Evolutionary conservation across 1,284 basidiomycete genomes (phyloP), one percentile per base, ranked within the genome.

Genomic region (Ceratobasidium sp.): DNA sequence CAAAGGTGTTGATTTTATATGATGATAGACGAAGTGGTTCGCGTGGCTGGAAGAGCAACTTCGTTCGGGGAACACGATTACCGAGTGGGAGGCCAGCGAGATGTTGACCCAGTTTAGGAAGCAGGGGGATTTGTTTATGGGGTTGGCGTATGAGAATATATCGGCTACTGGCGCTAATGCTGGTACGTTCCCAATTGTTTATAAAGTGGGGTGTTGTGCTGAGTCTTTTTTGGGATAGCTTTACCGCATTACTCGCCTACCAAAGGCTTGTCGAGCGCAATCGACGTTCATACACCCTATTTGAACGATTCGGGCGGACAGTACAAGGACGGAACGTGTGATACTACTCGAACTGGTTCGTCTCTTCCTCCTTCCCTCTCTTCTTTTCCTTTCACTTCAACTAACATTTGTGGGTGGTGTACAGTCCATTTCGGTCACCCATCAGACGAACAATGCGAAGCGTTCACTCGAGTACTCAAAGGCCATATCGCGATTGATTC

Each of bases 401-500:
- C 53, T 28, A 46, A 66, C 18, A 39, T 33, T 2, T 33, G 15
- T n/a, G 20, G 44, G 0, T 40, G 7, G 26, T 20, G n/a, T 70
- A 83, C 81, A 9, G 86, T 95, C 73, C 95, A 97, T 86, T 96
- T 98, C 84, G 97, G 96, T 61, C 89, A 91, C 53, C 94, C 95
- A 5, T 92, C 92, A 5, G 82, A 88, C 1, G 94, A 96, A 81
- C 93, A 97, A 85, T 93, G 92, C 83, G 93, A 97, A 80, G 96
- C 97, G 0, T 99, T 93, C 84, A 99, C 98, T 20, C 89, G 96
- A 33, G 98, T 99, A 39, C 86, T 99, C 72, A 97, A 99, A 86
- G 97, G 97, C 3, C 97, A 99, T 82, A 97, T 99, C 81, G 95
- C 96, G 53, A 96, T 98, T 81, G 95, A 97, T 85, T 91, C 88